These are phyloP conservation scores for Venturia oleaginea DNA, from an alignment of 2,329 filamentous ascomycete species.

Conservation along the genomic window DNA sequence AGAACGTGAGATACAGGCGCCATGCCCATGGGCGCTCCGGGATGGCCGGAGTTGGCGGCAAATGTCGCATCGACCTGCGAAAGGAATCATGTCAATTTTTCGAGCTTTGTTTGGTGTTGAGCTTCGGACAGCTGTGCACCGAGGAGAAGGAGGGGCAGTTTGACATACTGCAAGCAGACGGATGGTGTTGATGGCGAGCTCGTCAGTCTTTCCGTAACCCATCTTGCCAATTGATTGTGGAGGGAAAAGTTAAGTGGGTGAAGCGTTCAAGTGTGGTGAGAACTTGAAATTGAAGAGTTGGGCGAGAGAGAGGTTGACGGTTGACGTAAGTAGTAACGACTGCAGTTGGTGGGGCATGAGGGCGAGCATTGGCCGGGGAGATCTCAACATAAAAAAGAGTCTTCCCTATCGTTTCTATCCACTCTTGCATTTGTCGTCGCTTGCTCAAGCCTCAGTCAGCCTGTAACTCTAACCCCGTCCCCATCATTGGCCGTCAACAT, in stretches of 20 bases:
- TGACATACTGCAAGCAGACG: slow-evolving; percentile 82
- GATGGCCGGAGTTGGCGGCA: slow-evolving; percentile 94
- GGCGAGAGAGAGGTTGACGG: not conserved
- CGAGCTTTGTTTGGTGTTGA: not conserved
- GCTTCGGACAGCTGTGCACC: not conserved
- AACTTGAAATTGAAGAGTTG: not conserved
- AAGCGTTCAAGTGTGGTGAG: not conserved
- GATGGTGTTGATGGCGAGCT: slow-evolving; percentile 96
- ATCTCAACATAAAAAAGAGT: not conserved
- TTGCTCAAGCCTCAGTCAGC: slow-evolving; percentile 4
- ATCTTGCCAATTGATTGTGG: slow-evolving; percentile 1
- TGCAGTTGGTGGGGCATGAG: not conserved
- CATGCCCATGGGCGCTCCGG: slow-evolving; percentile 96
- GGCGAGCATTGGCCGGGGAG: not conserved
- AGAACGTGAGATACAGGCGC: slow-evolving; percentile 93
- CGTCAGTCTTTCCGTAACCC: slow-evolving; percentile 75
- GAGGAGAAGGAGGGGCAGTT: slow-evolving; percentile 10
- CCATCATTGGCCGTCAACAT: not conserved
- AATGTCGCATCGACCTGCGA: slow-evolving; percentile 90
- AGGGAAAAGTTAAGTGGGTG: not conserved
- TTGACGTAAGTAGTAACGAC: not conserved
- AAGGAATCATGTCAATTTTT: slow-evolving; percentile 11
- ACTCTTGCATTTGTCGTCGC: not conserved
- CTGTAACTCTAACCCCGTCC: too few species aligned
- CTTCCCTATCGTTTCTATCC: not conserved